phyloP scores from a whole-genome alignment of 345 rosid species.

The Eucalyptus albens region DNA sequence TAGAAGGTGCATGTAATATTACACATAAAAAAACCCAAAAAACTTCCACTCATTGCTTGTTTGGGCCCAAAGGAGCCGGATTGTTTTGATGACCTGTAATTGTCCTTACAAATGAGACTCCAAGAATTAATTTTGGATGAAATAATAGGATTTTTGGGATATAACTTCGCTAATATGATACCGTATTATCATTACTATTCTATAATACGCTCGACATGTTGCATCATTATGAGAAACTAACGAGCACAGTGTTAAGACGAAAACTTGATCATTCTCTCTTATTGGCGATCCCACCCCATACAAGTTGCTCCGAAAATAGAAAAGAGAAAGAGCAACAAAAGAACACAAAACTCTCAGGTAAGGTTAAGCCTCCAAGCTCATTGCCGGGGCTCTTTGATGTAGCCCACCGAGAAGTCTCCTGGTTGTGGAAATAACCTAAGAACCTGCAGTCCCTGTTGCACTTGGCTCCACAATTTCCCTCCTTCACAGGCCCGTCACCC shows the following conservation, averaged over 20 bases:
- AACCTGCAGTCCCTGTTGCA: too few species aligned
- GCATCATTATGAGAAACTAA: neutral
- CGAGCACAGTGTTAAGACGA: neutral
- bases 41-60: neutral
- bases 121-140: neutral
- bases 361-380: neutral
- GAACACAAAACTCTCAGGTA: neutral
- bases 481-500: too few species aligned
- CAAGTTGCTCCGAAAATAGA: neutral
- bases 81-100: neutral
- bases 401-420: neutral
- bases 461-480: too few species aligned
- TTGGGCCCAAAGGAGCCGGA: neutral
- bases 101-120: neutral
- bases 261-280: neutral
- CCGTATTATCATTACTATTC: neutral
- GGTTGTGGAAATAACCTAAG: too few species aligned
- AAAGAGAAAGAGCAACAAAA: neutral
- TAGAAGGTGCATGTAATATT: neutral
- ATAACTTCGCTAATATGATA: neutral
- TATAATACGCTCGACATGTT: neutral
- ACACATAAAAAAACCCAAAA: neutral
- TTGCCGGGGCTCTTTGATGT: conserved; percentile 1
- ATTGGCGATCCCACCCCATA: neutral
- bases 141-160: neutral